A percentile compares a stretch with the other conserved stretches of the same genome.
Conservation (phyloP, 352 stramenopile species). For the Pythium myriotylum region DNA sequence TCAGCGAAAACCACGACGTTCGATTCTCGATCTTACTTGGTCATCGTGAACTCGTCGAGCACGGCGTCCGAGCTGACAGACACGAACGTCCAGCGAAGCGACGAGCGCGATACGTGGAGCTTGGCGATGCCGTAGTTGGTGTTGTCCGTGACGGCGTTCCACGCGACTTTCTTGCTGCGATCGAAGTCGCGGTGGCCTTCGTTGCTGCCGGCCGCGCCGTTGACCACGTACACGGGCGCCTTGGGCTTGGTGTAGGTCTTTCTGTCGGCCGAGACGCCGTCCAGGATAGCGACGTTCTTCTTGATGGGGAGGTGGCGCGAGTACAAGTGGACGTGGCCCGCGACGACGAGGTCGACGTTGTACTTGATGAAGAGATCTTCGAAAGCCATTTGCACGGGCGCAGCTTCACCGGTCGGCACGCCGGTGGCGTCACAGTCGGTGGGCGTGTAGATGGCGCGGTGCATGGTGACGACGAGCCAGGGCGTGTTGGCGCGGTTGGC, state of each 20-base stretch:
- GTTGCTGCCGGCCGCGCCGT: constrained; percentile 34
- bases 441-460: constrained; percentile 54
- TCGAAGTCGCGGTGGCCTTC: constrained; percentile 23
- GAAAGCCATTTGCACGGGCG: constrained; percentile 47
- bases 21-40: no score
- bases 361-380: constrained; percentile 65
- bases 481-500: constrained; percentile 47
- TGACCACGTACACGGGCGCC: constrained; percentile 54
- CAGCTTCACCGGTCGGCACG: constrained; percentile 33
- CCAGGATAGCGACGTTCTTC: constrained; percentile 36
- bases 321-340: constrained; percentile 57
- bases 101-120: constrained; percentile 19
- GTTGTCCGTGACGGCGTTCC: constrained; percentile 25
- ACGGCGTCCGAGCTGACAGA: constrained; percentile 7
- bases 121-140: constrained; percentile 21
- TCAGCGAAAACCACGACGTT: no score
- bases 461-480: constrained; percentile 59
- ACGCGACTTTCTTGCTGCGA: background rate
- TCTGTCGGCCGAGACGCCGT: constrained; percentile 45
- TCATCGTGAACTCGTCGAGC: constrained; percentile 6
- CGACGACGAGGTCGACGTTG: constrained; percentile 53
- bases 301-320: constrained; percentile 49
- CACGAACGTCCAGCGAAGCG: constrained; percentile 26
- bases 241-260: constrained; percentile 45
- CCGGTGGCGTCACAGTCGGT: constrained; percentile 33